Evolutionary conservation across 371 early-diverging fungal genomes (phyloP), one percentile per base, ranked within the genome.

Genomic region (Rhizopus microsporus): DNA sequence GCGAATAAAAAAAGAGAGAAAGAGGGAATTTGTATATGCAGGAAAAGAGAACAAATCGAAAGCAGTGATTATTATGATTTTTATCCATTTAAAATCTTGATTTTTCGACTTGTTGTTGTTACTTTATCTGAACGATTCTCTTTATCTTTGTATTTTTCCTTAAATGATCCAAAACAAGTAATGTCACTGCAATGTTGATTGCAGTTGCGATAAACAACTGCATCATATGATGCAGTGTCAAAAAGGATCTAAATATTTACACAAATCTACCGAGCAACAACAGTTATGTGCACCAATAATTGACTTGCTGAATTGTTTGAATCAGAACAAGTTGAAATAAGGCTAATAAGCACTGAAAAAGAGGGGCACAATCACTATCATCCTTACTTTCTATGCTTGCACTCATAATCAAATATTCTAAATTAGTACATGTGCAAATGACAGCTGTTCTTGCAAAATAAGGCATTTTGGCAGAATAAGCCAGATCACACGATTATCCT

Each of bases 281-380:
- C 64, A 45, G 75, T 78, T 75, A 78, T 3, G 74, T 73, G 55
- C 75, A 78, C 79, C 79, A 78, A n/a, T 66, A 68, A 32, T 78
- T 74, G 33, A 63, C 61, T 9, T 75, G 74, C 32, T 67, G 57
- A 38, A 78, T 60, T 2, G 74, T 75, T 45, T 78, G 68, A 17
- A 78, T 68, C 29, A 78, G 48, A 12, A 51, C 60, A 48, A 68
- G 75, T 54, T 75, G 79, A 15, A 71, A 63, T 31, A 75, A 51
- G 31, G 72, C 74, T 54, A 23, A 23, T 23, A 75, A 55, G 0
- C 42, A 63, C 52, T 78, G 65, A 57, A 78, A 78, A 10, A 58
- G 62, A 39, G 75, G 64, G 60, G 75, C 0, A 58, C 59, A 44
- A 71, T 60, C 79, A 78, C 75, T 34, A 66, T 62, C 9, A 2